Evolutionary conservation across 2,329 filamentous ascomycete species (phyloP), one percentile per base, ranked within the genome.

Genomic region (Hymenoscyphus occultus): DNA sequence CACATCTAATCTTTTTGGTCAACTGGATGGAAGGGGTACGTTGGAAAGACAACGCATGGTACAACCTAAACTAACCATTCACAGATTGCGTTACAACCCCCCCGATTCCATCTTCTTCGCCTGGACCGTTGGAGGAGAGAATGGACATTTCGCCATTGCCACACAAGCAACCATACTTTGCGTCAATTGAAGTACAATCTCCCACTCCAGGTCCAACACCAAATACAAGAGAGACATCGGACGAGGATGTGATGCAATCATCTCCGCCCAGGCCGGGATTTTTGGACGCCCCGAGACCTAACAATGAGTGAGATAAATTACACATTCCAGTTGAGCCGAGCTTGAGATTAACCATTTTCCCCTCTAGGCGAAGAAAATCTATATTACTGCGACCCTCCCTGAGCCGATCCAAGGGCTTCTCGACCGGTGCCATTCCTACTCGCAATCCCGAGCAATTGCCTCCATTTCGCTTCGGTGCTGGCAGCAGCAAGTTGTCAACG

Each of bases 141-240:
- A 97, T 98, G 92, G 93, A 98, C 74, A 88, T 97, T 77, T 97
- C 94, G 56, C 94, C 95, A 48, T 80, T 98, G 51, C 93, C 93
- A 66, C 92, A 97, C 81, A 97, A 97, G 81, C 81, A 84, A 39
- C 84, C 90, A 13, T 93, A 87, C 74, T 78, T 83, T 78, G 77
- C 82, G 39, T 83, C 90, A 70, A 81, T 91, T 68, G 87, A 90
- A 69, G 78, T 92, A 62, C 84, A 86, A 39, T 93, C 91, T 39
- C 91, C 92, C 1, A 90, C 89, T 1, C 90, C 90, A 9, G 83
- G 84, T 56, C 72, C 76, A 39, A 83, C 70, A 7, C 39, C 48
- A 39, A 35, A 22, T 28, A 12, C 10, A 7, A 39, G 22, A 40
- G 39, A 57, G n/a, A 60, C 42, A 13, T 65, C 67, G 65, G 80